phyloP scores from a whole-genome alignment of 2,329 filamentous ascomycete genomes.

The Blumeria graminis region DNA sequence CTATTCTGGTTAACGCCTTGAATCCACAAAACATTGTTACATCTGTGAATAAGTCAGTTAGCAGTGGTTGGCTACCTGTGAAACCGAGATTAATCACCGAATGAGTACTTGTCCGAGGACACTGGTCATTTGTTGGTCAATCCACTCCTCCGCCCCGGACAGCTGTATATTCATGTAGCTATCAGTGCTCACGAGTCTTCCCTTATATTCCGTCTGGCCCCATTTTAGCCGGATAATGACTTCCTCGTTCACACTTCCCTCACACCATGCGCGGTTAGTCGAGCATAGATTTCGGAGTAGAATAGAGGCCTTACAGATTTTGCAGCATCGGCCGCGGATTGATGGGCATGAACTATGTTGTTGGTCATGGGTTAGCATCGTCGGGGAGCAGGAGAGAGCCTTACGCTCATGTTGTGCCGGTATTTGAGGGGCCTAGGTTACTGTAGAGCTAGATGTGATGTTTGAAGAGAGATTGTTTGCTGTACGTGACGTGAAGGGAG shows the following conservation, averaged over 20 bases:
- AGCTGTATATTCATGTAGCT: conserved; percentile 99
- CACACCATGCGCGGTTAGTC: background rate
- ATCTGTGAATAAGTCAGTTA: conserved; percentile 23
- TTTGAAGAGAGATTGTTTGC: too few relatives aligned
- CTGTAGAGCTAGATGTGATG: too few relatives aligned
- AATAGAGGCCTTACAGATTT: conserved; percentile 39
- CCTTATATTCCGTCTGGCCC: conserved; percentile 95
- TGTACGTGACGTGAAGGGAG: too few relatives aligned
- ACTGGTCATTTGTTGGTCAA: conserved; percentile 66
- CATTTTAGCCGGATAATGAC: conserved; percentile 89
- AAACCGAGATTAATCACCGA: conserved; percentile 27
- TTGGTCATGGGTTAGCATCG: background rate
- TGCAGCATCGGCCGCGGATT: conserved; percentile 96
- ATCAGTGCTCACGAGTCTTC: conserved; percentile 75
- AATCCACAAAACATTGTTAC: conserved; percentile 97
- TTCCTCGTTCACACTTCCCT: conserved; percentile 55
- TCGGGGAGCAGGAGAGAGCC: background rate
- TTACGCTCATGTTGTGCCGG: background rate
- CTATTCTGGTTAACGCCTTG: conserved; percentile 29
- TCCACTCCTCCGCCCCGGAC: conserved; percentile 72
- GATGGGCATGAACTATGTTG: conserved; percentile 56
- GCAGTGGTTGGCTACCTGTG: background rate
- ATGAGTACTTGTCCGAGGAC: conserved; percentile 80
- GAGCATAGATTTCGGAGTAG: background rate
- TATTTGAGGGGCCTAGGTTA: too few relatives aligned